Conservation (phyloP, 192 early-diverging fungal genomes). For the Haplosporangium gracile region DNA sequence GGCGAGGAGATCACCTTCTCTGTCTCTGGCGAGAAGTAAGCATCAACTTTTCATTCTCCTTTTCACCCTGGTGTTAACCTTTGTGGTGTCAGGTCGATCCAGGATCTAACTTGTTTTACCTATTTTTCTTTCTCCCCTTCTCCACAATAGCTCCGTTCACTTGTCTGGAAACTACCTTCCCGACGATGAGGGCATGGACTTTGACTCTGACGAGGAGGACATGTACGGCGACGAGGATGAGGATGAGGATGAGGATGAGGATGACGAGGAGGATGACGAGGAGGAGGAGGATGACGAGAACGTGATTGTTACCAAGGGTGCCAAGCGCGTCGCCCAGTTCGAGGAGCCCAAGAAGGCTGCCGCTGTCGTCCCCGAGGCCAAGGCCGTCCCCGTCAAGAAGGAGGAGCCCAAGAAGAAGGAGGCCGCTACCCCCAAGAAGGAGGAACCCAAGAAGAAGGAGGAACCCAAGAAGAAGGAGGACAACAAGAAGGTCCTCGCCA, state of each 20-base stretch:
- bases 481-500: slow-evolving; percentile 70
- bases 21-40: slow-evolving; percentile 67
- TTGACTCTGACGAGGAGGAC: slow-evolving; percentile 58
- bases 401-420: slow-evolving; percentile 62
- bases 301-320: slow-evolving; percentile 57
- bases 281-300: slow-evolving; percentile 57
- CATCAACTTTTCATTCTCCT: not conserved
- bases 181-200: slow-evolving; percentile 63
- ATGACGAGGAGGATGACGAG: slow-evolving; percentile 56
- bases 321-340: slow-evolving; percentile 57
- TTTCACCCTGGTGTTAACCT: not conserved
- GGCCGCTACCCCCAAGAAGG: slow-evolving; percentile 52
- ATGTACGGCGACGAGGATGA: slow-evolving; percentile 50
- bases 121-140: not conserved
- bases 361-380: slow-evolving; percentile 42
- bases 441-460: slow-evolving; percentile 63
- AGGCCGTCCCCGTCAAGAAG: slow-evolving; percentile 60
- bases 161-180: slow-evolving; percentile 81
- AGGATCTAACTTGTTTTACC: not conserved
- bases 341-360: slow-evolving; percentile 45
- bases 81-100: not conserved
- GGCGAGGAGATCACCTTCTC: slow-evolving; percentile 86
- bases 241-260: slow-evolving; percentile 57
- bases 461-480: slow-evolving; percentile 69
- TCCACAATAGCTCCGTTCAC: slow-evolving; percentile 64